Percentiles rank a stretch among this genome's conserved stretches.
phyloP scores from a whole-genome alignment of 2,329 filamentous ascomycete species.

The Clonostachys rhizophaga region DNA sequence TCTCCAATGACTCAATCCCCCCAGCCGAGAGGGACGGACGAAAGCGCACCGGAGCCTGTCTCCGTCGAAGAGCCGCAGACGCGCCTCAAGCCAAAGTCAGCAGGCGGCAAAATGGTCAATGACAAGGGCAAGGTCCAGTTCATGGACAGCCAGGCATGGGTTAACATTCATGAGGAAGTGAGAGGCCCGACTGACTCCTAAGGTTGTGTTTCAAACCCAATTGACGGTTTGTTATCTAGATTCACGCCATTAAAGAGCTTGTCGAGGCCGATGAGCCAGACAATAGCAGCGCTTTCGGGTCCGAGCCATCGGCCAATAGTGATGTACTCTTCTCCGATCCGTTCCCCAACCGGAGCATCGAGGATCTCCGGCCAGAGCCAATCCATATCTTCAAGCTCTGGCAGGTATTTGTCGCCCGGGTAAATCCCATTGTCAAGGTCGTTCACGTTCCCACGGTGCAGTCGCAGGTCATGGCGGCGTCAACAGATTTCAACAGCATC shows the following conservation, averaged over 20 bases:
- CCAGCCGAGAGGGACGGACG: not conserved
- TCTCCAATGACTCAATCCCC: not conserved
- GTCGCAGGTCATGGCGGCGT: conserved; percentile 58
- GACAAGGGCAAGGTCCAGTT: conserved; percentile 52
- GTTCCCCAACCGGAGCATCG: conserved; percentile 27
- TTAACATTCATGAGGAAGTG: conserved; percentile 52
- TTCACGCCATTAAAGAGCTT: conserved; percentile 55
- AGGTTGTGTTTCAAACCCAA: conserved; percentile 6
- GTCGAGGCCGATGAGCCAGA: conserved; percentile 43
- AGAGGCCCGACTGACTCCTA: conserved; percentile 9
- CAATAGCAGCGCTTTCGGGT: conserved; percentile 41
- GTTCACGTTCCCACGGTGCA: conserved; percentile 70
- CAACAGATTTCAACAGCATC: conserved; percentile 47
- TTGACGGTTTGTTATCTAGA: conserved; percentile 21
- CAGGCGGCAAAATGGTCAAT: conserved; percentile 43
- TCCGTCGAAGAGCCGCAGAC: not conserved
- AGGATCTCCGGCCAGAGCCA: conserved; percentile 58
- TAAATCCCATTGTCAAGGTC: conserved; percentile 69
- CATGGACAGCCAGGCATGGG: conserved; percentile 51
- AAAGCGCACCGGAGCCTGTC: not conserved
- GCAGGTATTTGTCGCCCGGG: conserved; percentile 69
- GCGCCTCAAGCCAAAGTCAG: not conserved
- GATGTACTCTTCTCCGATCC: conserved; percentile 42
- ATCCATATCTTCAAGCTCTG: conserved; percentile 67
- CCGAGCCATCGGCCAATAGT: conserved; percentile 46